Conservation (phyloP, 1,284 basidiomycete genomes). For the Leccinum griseonigrum region DNA sequence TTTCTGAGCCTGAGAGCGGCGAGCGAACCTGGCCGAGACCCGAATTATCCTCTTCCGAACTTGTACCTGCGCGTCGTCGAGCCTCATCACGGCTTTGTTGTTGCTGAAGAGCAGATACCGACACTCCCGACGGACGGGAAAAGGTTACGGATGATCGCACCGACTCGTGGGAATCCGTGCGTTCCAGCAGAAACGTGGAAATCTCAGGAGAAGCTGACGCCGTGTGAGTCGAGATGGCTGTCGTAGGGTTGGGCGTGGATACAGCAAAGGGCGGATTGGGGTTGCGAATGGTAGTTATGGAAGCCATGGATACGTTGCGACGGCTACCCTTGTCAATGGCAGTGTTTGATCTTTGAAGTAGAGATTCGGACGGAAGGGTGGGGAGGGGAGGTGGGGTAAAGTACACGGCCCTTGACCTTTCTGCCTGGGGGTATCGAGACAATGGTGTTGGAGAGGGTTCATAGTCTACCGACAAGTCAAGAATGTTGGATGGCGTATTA, state of each 20-base stretch:
- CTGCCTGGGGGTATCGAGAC: conserved; percentile 38
- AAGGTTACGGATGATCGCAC: conserved; percentile 51
- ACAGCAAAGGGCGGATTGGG: conserved; percentile 41
- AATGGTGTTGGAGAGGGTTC: conserved; percentile 68
- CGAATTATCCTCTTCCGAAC: conserved; percentile 25
- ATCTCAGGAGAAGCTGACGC: conserved; percentile 48
- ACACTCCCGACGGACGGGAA: conserved; percentile 57
- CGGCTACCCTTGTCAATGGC: conserved; percentile 35
- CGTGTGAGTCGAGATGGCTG: conserved; percentile 64
- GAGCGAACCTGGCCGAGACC: conserved; percentile 27
- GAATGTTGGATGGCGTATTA: conserved; percentile 21
- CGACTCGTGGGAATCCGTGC: conserved; percentile 46
- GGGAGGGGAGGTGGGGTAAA: conserved; percentile 58
- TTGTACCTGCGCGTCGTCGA: conserved; percentile 38
- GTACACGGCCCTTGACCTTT: conserved; percentile 43
- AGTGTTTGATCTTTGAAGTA: conserved; percentile 33
- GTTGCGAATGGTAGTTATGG: conserved; percentile 54
- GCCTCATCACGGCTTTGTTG: conserved; percentile 43
- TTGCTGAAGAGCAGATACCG: conserved; percentile 55
- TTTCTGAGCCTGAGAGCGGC: conserved; percentile 51
- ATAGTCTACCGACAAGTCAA: conserved; percentile 48
- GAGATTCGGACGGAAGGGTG: conserved; percentile 55
- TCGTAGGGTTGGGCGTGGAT: conserved; percentile 59
- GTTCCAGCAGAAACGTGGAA: conserved; percentile 40
- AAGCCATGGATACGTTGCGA: conserved; percentile 47